Percentiles rank a stretch among this genome's conserved stretches.
Evolutionary conservation across 495 filamentous ascomycete genomes (phyloP).

Genomic region (Aspergillus cristatus): DNA sequence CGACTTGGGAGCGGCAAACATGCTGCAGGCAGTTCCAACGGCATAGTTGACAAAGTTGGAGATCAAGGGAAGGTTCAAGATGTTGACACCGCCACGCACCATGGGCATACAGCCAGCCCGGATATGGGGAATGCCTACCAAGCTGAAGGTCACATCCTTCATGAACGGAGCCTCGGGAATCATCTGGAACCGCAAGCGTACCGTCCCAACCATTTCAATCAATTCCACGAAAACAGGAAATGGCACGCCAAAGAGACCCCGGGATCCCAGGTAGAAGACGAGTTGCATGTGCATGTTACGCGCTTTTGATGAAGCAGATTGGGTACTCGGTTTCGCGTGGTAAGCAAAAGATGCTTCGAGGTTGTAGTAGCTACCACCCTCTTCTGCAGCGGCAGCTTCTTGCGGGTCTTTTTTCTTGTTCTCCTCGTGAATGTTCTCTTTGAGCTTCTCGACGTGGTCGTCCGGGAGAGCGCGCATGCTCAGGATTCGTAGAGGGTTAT

Average conservation of each 20-base stretch:
- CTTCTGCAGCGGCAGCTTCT: conserved; percentile 80
- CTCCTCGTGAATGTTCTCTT: conserved; percentile 65
- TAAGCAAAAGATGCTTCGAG: conserved; percentile 91
- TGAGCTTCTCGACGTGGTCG: conserved; percentile 65
- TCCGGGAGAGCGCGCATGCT: conserved; percentile 84
- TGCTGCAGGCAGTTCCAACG: conserved; percentile 74
- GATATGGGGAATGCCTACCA: conserved; percentile 88
- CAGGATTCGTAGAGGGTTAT: conserved; percentile 81
- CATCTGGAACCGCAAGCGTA: conserved; percentile 72
- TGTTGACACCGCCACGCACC: conserved; percentile 78
- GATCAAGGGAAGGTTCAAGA: conserved; percentile 85
- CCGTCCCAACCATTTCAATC: conserved; percentile 75
- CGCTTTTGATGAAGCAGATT: conserved; percentile 64
- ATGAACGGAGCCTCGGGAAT: conserved; percentile 84
- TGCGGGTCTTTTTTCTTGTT: conserved; percentile 80
- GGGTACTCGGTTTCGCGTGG: conserved; percentile 68
- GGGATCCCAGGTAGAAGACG: conserved; percentile 82
- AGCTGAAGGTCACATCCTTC: conserved; percentile 83
- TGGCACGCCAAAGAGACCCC: conserved; percentile 69
- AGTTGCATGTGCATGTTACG: conserved; percentile 96
- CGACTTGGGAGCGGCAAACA: conserved; percentile 95
- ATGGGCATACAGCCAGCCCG: conserved; percentile 87
- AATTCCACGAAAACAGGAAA: conserved; percentile 85
- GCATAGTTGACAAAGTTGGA: conserved; percentile 96
- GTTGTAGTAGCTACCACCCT: conserved; percentile 91